These are phyloP conservation scores for Combretum micranthum DNA, from an alignment of 345 rosid genomes.

Conservation along the genomic window DNA sequence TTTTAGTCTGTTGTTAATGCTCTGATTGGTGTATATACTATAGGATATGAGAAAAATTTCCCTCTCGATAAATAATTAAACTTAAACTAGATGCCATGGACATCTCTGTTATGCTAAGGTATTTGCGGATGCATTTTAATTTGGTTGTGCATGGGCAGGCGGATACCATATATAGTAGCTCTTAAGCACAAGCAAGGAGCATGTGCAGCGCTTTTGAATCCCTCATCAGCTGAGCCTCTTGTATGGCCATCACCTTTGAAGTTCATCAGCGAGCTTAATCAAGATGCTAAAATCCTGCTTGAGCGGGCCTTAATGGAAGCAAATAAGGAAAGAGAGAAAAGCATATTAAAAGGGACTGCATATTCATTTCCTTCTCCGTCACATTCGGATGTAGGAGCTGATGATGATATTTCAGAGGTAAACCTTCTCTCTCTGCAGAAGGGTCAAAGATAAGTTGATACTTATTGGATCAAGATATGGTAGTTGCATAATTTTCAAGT, in stretches of 20 bases:
- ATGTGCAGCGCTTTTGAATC: slow-evolving; percentile 88
- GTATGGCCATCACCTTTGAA: slow-evolving; percentile 98
- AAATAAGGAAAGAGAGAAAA: slow-evolving; percentile 79
- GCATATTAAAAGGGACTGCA: slow-evolving; percentile 59
- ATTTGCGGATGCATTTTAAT: neutral
- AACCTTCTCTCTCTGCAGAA: neutral
- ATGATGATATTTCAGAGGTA: slow-evolving; percentile 90
- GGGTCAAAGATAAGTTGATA: neutral
- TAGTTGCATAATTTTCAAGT: too few species aligned
- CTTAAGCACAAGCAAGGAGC: slow-evolving; percentile 66
- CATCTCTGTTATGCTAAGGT: too few species aligned
- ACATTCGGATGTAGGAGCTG: slow-evolving; percentile 49
- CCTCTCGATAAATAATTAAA: too few species aligned
- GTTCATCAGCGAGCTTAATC: slow-evolving; percentile 87
- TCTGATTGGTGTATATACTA: too few species aligned
- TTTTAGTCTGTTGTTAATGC: too few species aligned
- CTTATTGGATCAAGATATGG: too few species aligned
- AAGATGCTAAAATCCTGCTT: slow-evolving; percentile 69
- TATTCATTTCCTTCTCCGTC: slow-evolving; percentile 61
- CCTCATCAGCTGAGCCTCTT: slow-evolving; percentile 89
- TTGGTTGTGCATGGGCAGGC: slow-evolving; percentile 36
- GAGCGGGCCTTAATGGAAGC: slow-evolving; percentile 88
- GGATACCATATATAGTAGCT: slow-evolving; percentile 85
- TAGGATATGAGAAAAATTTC: too few species aligned
- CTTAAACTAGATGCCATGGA: too few species aligned